phyloP scores from a whole-genome alignment of 768 basidiomycete genomes.

The Russula emetica region DNA sequence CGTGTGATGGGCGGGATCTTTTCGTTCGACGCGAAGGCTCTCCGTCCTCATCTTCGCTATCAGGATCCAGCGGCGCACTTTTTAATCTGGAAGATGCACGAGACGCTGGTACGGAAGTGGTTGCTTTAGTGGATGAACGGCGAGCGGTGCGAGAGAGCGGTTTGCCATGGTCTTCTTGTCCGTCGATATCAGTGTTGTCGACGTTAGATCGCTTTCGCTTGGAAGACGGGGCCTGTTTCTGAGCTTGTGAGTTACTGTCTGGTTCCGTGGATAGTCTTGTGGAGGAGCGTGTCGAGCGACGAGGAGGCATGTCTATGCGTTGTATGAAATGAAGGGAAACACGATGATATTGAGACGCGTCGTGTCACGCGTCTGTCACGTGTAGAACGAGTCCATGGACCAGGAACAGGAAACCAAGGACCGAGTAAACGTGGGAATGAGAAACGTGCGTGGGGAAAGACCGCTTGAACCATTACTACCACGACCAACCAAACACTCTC shows the following conservation, averaged over 20 bases:
- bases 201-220: slow-evolving; percentile 26
- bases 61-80: slow-evolving; percentile 10
- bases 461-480: slow-evolving; percentile 26
- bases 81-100: slow-evolving; percentile 20
- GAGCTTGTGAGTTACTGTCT: background rate
- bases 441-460: slow-evolving; percentile 4
- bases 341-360: slow-evolving; percentile 20
- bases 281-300: slow-evolving; percentile 28
- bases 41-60: slow-evolving; percentile 18
- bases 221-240: background rate
- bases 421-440: background rate
- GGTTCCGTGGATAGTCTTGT: slow-evolving; percentile 19
- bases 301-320: slow-evolving; percentile 24
- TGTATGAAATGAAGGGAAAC: background rate
- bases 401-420: background rate
- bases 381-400: background rate
- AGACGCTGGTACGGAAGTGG: slow-evolving; percentile 8
- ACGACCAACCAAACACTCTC: slow-evolving; percentile 30
- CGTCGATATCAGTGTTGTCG: slow-evolving; percentile 7
- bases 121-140: slow-evolving; percentile 13
- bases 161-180: slow-evolving; percentile 13
- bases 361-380: slow-evolving; percentile 26
- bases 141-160: slow-evolving; percentile 22
- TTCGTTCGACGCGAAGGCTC: slow-evolving; percentile 21
- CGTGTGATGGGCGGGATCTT: slow-evolving; percentile 22